Evolutionary conservation across 2,329 filamentous ascomycete species (phyloP).

Genomic region (Sporothrix pseudoabietina): DNA sequence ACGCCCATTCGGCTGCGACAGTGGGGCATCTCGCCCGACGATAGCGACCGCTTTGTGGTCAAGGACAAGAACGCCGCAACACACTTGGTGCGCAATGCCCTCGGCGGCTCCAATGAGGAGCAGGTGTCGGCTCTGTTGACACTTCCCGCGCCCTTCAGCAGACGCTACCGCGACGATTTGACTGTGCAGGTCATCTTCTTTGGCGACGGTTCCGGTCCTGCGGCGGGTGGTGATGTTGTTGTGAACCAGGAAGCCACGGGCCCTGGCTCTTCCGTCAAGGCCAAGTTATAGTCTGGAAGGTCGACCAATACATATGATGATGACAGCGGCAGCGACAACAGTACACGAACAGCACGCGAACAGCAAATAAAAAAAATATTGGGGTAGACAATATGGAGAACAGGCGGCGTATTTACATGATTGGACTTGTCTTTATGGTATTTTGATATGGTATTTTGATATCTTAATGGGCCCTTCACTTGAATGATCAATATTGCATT

Average conservation of each 20-base stretch:
- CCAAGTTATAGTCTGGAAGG: slow-evolving; percentile 39
- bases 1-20: slow-evolving; percentile 86
- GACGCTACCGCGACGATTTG: slow-evolving; percentile 90
- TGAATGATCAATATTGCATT: not conserved
- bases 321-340: not conserved
- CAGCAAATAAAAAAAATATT: not conserved
- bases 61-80: slow-evolving; percentile 96
- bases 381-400: not conserved
- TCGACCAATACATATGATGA: not conserved
- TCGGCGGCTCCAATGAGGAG: slow-evolving; percentile 90
- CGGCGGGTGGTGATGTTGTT: slow-evolving; percentile 66
- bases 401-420: slow-evolving; percentile 6
- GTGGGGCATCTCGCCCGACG: slow-evolving; percentile 77
- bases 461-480: not conserved
- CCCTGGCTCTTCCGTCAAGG: slow-evolving; percentile 41
- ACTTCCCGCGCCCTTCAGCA: slow-evolving; percentile 84
- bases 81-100: slow-evolving; percentile 90
- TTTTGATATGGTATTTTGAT: not conserved
- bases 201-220: slow-evolving; percentile 64
- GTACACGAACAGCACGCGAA: not conserved
- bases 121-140: slow-evolving; percentile 92
- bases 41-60: slow-evolving; percentile 83
- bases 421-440: not conserved
- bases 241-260: slow-evolving; percentile 87
- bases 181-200: slow-evolving; percentile 99